These are phyloP conservation scores for Phytopythium litorale DNA, from an alignment of 352 stramenopile species.

Conservation along the genomic window DNA sequence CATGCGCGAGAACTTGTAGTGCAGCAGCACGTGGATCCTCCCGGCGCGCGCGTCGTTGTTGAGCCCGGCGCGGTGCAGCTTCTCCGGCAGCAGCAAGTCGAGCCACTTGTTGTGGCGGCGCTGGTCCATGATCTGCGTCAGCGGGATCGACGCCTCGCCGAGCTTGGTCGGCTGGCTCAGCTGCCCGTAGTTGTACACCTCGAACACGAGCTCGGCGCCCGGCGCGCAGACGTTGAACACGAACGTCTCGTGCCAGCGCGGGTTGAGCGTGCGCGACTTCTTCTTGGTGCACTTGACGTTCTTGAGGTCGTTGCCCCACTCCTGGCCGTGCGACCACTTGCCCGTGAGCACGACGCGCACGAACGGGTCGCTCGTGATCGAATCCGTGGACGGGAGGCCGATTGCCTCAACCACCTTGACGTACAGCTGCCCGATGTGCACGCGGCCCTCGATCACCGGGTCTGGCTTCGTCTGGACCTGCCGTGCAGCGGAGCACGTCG, in stretches of 20 bases:
- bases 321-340: constrained; percentile 84
- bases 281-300: constrained; percentile 84
- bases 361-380: constrained; percentile 87
- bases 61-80: constrained; percentile 70
- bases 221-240: constrained; percentile 86
- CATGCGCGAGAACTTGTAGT: constrained; percentile 87
- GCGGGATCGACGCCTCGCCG: constrained; percentile 67
- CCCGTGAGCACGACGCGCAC: constrained; percentile 80
- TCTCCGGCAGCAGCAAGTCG: constrained; percentile 73
- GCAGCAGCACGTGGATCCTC: constrained; percentile 77
- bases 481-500: constrained; percentile 4
- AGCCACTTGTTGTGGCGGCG: constrained; percentile 86
- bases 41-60: constrained; percentile 83
- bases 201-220: constrained; percentile 73
- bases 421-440: constrained; percentile 84
- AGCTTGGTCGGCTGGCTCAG: constrained; percentile 81
- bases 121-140: constrained; percentile 83
- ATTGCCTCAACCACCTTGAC: constrained; percentile 86
- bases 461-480: constrained; percentile 67
- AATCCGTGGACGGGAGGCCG: constrained; percentile 77
- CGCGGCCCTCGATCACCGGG: constrained; percentile 74
- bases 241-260: constrained; percentile 85
- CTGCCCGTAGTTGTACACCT: constrained; percentile 86
- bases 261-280: constrained; percentile 83
- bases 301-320: constrained; percentile 80